These are phyloP conservation scores for Celoporthe dispersa DNA, from an alignment of 2,329 filamentous ascomycete genomes.

Conservation along the genomic window DNA sequence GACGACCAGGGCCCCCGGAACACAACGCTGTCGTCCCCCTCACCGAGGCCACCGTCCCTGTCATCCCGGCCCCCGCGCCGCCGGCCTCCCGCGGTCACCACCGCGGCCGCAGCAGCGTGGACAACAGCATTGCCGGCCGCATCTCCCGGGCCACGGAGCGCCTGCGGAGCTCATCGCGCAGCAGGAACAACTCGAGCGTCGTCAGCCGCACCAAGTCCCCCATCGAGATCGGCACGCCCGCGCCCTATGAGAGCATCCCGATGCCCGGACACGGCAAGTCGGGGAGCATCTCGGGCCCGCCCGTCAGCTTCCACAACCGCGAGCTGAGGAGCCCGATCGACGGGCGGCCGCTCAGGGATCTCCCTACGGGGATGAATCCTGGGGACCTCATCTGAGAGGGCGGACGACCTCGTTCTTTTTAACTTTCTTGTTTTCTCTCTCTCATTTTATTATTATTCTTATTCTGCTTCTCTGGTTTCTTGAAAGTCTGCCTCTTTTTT, in stretches of 20 bases:
- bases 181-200: slow-evolving; percentile 49
- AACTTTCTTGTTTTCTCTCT: too few relatives aligned
- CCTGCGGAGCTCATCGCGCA: slow-evolving; percentile 63
- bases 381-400: slow-evolving; percentile 44
- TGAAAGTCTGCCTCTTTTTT: slow-evolving; percentile 1
- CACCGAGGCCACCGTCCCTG: slow-evolving; percentile 48
- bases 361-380: slow-evolving; percentile 26
- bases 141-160: slow-evolving; percentile 63
- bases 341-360: slow-evolving; percentile 31
- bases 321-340: slow-evolving; percentile 40
- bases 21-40: slow-evolving; percentile 38
- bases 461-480: not conserved
- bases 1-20: slow-evolving; percentile 45
- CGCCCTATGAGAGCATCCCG: slow-evolving; percentile 45
- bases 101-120: slow-evolving; percentile 62
- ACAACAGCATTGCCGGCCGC: slow-evolving; percentile 55
- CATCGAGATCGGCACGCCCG: slow-evolving; percentile 37
- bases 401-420: slow-evolving; percentile 42
- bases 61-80: slow-evolving; percentile 51
- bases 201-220: slow-evolving; percentile 44
- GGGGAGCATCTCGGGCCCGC: slow-evolving; percentile 36
- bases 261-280: slow-evolving; percentile 33
- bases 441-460: slow-evolving; percentile 15
- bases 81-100: slow-evolving; percentile 51
- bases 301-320: slow-evolving; percentile 45